Conservation (phyloP, 176 grass and related monocot genomes). For the Bromus sterilis region DNA sequence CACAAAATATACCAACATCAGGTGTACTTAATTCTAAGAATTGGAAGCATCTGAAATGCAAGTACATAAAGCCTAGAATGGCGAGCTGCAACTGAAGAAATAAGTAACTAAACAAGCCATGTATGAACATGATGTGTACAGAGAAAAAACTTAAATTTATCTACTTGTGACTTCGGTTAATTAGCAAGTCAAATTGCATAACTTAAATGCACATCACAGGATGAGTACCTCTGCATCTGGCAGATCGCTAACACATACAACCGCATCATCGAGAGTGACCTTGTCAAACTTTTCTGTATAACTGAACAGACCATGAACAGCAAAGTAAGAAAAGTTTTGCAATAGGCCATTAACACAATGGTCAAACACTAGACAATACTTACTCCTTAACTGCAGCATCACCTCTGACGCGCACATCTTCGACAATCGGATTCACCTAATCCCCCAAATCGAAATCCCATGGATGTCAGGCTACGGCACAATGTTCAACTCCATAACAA, state of each 20-base stretch:
- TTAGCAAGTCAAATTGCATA: neutral
- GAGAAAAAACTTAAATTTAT: neutral
- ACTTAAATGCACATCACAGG: neutral
- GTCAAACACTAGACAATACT: neutral
- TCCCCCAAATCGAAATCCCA: neutral
- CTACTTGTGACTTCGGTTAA: neutral
- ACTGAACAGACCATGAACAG: conserved; percentile 32
- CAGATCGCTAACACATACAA: conserved; percentile 57
- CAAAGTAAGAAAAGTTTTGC: neutral
- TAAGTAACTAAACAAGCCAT: neutral
- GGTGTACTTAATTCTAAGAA: neutral
- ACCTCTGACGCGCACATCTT: conserved; percentile 75
- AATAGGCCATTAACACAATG: neutral
- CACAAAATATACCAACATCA: neutral
- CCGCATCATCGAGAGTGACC: conserved; percentile 50
- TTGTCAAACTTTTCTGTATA: conserved; percentile 93
- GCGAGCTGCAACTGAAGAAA: neutral
- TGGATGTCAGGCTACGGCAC: neutral
- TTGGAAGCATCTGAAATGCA: neutral
- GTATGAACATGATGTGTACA: neutral
- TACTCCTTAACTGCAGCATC: conserved; percentile 87
- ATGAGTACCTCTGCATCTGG: conserved; percentile 64
- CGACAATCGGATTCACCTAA: conserved; percentile 90
- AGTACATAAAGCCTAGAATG: neutral
- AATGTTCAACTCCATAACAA: neutral